Evolutionary conservation across 164 flowering plant species (phyloP).

Genomic region (Chloranthus sessilifolius): DNA sequence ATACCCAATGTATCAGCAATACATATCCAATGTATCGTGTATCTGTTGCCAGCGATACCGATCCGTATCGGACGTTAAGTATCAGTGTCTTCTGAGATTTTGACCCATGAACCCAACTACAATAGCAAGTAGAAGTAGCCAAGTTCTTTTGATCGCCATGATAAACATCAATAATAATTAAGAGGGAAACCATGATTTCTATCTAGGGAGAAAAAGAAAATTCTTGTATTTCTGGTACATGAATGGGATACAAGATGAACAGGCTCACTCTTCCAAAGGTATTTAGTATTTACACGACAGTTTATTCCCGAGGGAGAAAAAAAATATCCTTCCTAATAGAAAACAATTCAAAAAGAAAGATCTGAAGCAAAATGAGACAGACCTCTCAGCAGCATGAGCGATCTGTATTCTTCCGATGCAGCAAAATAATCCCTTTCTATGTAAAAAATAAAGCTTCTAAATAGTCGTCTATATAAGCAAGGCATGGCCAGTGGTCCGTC

Average conservation of each 20-base stretch:
- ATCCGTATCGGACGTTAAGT: no score
- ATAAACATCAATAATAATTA: no score
- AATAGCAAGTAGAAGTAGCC: no score
- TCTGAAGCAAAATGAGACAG: not conserved
- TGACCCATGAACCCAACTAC: no score
- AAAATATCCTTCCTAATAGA: not conserved
- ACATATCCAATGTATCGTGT: no score
- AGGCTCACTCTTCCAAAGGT: constrained; percentile 11
- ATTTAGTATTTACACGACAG: constrained; percentile 12
- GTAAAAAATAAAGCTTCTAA: constrained; percentile 78
- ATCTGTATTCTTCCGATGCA: not conserved
- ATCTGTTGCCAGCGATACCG: no score
- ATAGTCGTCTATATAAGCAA: constrained; percentile 92
- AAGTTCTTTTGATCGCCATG: no score
- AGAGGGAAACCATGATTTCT: no score
- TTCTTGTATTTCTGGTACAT: constrained; percentile 4
- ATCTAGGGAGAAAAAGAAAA: not conserved
- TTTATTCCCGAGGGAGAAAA: not conserved
- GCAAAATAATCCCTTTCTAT: constrained; percentile 14
- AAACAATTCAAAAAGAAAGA: constrained; percentile 1
- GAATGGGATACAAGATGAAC: constrained; percentile 8
- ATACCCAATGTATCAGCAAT: no score
- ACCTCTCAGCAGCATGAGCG: not conserved
- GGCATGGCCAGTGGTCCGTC: constrained; percentile 98
- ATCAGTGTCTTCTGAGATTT: no score